Conservation (phyloP, 2,329 filamentous ascomycete species). For the Aspergillaceae sp. region DNA sequence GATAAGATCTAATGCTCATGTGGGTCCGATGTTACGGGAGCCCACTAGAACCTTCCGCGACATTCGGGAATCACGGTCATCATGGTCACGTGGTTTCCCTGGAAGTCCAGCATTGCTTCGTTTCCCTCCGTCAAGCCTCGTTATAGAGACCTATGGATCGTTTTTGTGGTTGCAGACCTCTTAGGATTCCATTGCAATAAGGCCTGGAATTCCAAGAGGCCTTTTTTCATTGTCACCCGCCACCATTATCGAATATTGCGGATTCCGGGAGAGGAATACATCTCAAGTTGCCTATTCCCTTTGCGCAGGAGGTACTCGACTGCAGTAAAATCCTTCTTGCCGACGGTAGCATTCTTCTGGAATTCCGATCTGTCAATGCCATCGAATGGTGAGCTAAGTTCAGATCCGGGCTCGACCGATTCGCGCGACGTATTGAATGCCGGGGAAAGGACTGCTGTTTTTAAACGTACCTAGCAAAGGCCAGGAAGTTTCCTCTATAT, state of each 20-base stretch:
- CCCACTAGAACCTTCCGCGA: conserved; percentile 10
- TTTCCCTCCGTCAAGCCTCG: neutral
- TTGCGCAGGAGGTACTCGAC: conserved; percentile 80
- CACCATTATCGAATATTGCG: conserved; percentile 53
- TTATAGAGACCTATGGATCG: neutral
- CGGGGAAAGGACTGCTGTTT: neutral
- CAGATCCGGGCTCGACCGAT: neutral
- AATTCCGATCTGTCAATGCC: conserved; percentile 59
- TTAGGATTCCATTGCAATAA: too few relatives aligned
- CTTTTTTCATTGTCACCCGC: neutral
- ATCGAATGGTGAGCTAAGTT: conserved; percentile 1
- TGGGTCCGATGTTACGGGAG: conserved; percentile 3
- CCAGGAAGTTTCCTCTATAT: conserved; percentile 32
- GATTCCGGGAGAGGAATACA: conserved; percentile 71
- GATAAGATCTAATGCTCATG: conserved; percentile 9
- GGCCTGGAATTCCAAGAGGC: too few relatives aligned
- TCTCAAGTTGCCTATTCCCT: conserved; percentile 70
- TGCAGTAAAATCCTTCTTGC: conserved; percentile 76
- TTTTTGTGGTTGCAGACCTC: neutral
- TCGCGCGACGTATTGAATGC: neutral
- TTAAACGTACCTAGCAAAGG: conserved; percentile 32
- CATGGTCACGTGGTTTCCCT: conserved; percentile 6
- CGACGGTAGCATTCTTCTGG: conserved; percentile 56
- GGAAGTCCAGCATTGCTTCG: neutral
- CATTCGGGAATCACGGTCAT: neutral